Conservation (phyloP, 2,329 filamentous ascomycete species). For the Annulohypoxylon truncatum region DNA sequence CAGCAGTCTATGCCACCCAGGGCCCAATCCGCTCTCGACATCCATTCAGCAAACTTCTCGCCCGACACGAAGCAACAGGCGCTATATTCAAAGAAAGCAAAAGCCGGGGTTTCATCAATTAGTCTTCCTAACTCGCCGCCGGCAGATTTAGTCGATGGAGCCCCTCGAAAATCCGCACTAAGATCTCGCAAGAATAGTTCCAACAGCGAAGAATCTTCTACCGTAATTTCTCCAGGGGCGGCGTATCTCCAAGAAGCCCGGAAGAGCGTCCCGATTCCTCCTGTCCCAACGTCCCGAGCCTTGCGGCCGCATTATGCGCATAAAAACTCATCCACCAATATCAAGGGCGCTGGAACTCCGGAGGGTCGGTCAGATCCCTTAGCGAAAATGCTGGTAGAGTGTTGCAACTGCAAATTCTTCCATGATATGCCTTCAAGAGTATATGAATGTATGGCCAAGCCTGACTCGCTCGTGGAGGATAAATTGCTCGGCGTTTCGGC, state of each 20-base stretch:
- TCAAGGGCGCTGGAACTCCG: constrained; percentile 35
- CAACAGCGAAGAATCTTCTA: constrained; percentile 42
- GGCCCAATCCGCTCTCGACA: constrained; percentile 48
- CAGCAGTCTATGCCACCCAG: constrained; percentile 38
- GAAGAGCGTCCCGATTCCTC: constrained; percentile 47
- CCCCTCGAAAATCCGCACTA: constrained; percentile 45
- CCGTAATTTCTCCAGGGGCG: constrained; percentile 44
- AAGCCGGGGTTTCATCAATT: constrained; percentile 38
- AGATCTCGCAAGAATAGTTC: constrained; percentile 45
- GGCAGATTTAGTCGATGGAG: constrained; percentile 42
- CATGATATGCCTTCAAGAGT: constrained; percentile 74
- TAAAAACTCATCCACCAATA: constrained; percentile 43
- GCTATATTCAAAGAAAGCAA: constrained; percentile 48
- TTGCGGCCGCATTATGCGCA: constrained; percentile 46
- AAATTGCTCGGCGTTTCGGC: constrained; percentile 65
- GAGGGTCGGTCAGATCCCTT: constrained; percentile 55
- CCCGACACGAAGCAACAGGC: constrained; percentile 56
- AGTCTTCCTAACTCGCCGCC: constrained; percentile 47
- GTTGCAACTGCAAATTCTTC: constrained; percentile 72
- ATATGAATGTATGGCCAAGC: constrained; percentile 73
- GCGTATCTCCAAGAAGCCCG: constrained; percentile 54
- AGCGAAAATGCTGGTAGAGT: constrained; percentile 74
- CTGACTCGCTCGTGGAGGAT: constrained; percentile 65
- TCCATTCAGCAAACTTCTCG: constrained; percentile 50
- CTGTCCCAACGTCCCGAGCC: constrained; percentile 41